Evolutionary conservation across 495 filamentous ascomycete genomes (phyloP), one percentile per base, ranked within the genome.

Genomic region (Amphirosellinia nigrospora): DNA sequence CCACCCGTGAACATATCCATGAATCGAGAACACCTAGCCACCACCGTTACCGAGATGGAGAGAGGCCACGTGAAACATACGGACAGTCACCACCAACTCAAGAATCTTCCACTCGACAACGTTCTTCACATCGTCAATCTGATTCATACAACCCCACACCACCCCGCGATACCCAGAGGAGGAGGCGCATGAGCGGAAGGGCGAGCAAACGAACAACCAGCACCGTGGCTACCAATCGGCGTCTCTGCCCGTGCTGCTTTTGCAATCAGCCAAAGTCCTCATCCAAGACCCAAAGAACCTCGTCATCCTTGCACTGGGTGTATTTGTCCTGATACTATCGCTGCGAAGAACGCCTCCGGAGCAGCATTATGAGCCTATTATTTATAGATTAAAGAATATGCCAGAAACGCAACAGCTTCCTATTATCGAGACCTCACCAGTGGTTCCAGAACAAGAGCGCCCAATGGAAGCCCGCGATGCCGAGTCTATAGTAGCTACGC

Each of bases 241-340:
- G 0, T 81, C 80, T 8, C 84, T 93, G 6, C 79, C 81, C 0
- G 88, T 88, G 26, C 83, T 97, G 21, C 59, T 96, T 23, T 77
- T 87, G 43, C 91, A 92, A 70, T 93, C 92, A 28, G 75, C 93
- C 70, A 84, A 86, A 45, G 86, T 94, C 1, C 80, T 91, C 10
- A 84, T 91, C 41, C 83, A 85, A 46, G 93, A 97, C 75, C 83
- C 83, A 58, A 88, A 89, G 72, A 96, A 96, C 73, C 79, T 95
- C 1, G 83, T 85, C 5, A 91, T 96, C 55, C 80, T 86, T 1
- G 66, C 90, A 3, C 83, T 95, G 32, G 87, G 87, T 66, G 38
- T 89, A 8, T 75, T 93, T 13, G 81, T 92, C 11, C 75, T 88
- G 1, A 78, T 90, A n/a, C 80, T 92, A 11, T 83, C 84, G 11